Evolutionary conservation across 2,329 filamentous ascomycete species (phyloP).

Genomic region (Beauveria pseudobassiana): DNA sequence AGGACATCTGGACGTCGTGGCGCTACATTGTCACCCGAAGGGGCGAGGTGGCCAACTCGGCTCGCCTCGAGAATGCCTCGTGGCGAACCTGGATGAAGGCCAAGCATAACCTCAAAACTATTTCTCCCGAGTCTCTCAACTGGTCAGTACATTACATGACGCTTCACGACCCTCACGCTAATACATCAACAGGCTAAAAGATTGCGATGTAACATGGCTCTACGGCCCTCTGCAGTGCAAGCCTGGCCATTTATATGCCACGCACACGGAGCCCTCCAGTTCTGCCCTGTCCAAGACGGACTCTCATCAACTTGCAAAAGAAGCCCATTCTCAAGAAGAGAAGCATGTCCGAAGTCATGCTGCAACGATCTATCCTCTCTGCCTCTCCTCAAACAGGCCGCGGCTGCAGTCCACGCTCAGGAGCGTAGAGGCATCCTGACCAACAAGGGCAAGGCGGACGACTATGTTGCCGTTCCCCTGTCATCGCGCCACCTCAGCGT

Average conservation of each 20-base stretch:
- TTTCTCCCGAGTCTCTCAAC: constrained; percentile 86
- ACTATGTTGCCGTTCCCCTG: constrained; percentile 60
- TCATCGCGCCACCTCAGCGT: constrained; percentile 53
- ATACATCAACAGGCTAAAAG: constrained; percentile 67
- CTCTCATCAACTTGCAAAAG: constrained; percentile 59
- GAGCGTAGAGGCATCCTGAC: constrained; percentile 51
- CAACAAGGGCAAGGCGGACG: constrained; percentile 53
- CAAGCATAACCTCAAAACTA: constrained; percentile 77
- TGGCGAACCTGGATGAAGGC: constrained; percentile 96
- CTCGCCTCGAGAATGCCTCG: constrained; percentile 85
- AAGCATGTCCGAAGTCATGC: constrained; percentile 91
- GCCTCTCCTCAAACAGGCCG: constrained; percentile 85
- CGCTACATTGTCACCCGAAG: constrained; percentile 79
- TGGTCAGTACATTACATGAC: constrained; percentile 54
- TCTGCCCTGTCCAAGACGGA: constrained; percentile 41
- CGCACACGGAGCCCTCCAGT: constrained; percentile 9
- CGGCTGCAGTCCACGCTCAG: constrained; percentile 78
- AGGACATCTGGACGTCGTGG: constrained; percentile 98
- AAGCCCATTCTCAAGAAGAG: constrained; percentile 96
- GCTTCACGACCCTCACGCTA: constrained; percentile 16
- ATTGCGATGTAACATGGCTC: constrained; percentile 94
- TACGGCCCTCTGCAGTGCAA: constrained; percentile 86
- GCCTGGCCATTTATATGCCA: constrained; percentile 41
- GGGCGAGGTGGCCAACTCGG: constrained; percentile 71
- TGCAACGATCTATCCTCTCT: constrained; percentile 79